Evolutionary conservation across 108 stramenopile genomes (phyloP), one percentile per base, ranked within the genome.

Genomic region (Aurantiochytrium sp.): DNA sequence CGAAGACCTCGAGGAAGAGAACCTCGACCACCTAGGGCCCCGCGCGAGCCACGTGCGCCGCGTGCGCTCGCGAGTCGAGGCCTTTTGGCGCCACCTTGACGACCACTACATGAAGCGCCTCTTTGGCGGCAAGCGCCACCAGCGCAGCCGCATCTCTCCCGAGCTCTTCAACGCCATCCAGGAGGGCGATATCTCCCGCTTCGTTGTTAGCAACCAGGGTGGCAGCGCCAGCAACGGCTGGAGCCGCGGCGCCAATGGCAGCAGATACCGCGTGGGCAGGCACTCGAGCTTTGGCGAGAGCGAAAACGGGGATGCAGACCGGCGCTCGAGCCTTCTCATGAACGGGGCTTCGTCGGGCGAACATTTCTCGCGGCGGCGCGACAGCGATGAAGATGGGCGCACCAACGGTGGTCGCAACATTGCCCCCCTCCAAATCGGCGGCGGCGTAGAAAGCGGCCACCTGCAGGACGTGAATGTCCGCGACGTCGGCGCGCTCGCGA

Each of bases 71-170:
- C 36, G 48, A 6, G 3, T 88, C 19, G 55, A 69, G 52, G 53
- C 30, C 32, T 34, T 22, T 4, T 88, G 54, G 52, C 52, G 52
- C 36, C 4, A 69, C 42, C 10, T 91, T 34, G 93, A 93, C 86
- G 52, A 54, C 41, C 55, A 59, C 15, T 92, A 90, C 88, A 89
- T 93, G 88, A 90, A 91, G 55, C 93, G 91, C n/a, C 22, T 88
- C 3, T 93, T 93, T 55, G 92, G 92, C 34, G 92, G 93, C 55
- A 87, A 89, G 87, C 50, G 73, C 12, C 73, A 81, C 45, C 73
- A 81, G 30, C 21, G 30, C 8, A 48, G 42, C 42, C 73, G 73
- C 42, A 81, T 81, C 32, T 41, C 39, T 3, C 73, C 73, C 0
- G 73, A 41, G 45, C 45, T 81, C 27, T 81, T 48, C 45, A 81